phyloP scores from a whole-genome alignment of 1,284 basidiomycete species.

The Microbotryum silenes-acaulis region DNA sequence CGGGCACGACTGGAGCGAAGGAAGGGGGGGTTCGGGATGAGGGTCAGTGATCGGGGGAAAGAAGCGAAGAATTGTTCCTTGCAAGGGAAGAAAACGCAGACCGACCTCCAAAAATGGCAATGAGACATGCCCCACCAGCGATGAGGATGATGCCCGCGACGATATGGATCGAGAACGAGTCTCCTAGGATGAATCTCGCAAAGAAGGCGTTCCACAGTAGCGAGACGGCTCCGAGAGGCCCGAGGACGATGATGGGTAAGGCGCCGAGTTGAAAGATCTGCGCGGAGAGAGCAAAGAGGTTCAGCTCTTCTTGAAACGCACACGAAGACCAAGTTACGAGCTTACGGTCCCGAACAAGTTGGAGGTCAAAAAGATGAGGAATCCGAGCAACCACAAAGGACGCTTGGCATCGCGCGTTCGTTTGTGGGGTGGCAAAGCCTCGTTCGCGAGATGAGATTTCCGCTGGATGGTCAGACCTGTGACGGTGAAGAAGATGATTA shows the following conservation, averaged over 20 bases:
- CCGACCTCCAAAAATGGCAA: constrained; percentile 68
- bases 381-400: constrained; percentile 79
- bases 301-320: no score
- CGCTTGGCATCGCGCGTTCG: constrained; percentile 64
- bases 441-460: constrained; percentile 85
- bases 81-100: no score
- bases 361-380: constrained; percentile 53
- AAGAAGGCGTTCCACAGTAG: constrained; percentile 94
- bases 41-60: not conserved
- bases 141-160: constrained; percentile 74
- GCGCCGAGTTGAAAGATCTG: constrained; percentile 84
- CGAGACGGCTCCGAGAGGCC: constrained; percentile 69
- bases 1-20: constrained; percentile 58
- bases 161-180: constrained; percentile 77
- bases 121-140: constrained; percentile 77
- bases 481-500: not conserved
- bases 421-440: constrained; percentile 56
- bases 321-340: not conserved
- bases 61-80: not conserved
- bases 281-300: no score
- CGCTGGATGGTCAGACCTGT: constrained; percentile 81
- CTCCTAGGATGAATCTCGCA: constrained; percentile 74
- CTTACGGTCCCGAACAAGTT: constrained; percentile 59
- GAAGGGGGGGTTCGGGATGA: not conserved
- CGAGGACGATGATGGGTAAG: constrained; percentile 83